A percentile compares a stretch with the other conserved stretches of the same genome.
These are phyloP conservation scores for Poterioochromonas sp. DNA, from an alignment of 352 stramenopile species.

Conservation along the genomic window DNA sequence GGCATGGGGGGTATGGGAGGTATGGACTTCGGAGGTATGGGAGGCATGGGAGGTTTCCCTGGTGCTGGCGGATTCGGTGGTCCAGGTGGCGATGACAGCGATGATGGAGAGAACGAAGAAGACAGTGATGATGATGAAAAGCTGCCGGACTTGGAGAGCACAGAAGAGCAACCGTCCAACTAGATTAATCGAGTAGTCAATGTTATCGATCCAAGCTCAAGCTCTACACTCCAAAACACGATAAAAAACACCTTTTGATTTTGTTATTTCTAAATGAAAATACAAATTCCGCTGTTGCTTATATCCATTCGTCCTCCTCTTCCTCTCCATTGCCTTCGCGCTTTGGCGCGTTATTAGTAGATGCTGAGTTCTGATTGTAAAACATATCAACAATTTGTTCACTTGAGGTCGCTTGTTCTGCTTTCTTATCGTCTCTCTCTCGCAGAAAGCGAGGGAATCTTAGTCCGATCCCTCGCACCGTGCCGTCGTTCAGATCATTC, in stretches of 20 bases:
- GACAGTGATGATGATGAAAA: constrained; percentile 31
- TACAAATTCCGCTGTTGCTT: neutral
- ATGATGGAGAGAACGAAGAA: constrained; percentile 23
- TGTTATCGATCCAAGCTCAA: no score
- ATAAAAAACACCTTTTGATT: no score
- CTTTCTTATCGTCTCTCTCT: constrained; percentile 91
- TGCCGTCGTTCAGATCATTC: constrained; percentile 38
- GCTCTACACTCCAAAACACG: no score
- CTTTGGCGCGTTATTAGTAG: neutral
- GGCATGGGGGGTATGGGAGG: constrained; percentile 49
- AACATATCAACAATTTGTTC: constrained; percentile 87
- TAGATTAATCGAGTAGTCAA: no score
- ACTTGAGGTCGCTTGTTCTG: constrained; percentile 84
- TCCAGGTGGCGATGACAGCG: neutral
- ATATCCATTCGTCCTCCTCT: constrained; percentile 24
- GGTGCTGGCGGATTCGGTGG: constrained; percentile 1
- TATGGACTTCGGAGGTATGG: constrained; percentile 47
- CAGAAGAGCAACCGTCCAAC: neutral
- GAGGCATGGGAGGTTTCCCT: constrained; percentile 35
- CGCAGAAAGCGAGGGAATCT: constrained; percentile 97
- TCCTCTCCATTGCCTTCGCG: constrained; percentile 38
- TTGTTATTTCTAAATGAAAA: no score
- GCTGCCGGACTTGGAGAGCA: constrained; percentile 33
- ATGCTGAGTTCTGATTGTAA: constrained; percentile 65
- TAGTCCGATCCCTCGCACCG: constrained; percentile 89